Conservation (phyloP, 2,329 filamentous ascomycete species). For the Coniochaeta sp. region DNA sequence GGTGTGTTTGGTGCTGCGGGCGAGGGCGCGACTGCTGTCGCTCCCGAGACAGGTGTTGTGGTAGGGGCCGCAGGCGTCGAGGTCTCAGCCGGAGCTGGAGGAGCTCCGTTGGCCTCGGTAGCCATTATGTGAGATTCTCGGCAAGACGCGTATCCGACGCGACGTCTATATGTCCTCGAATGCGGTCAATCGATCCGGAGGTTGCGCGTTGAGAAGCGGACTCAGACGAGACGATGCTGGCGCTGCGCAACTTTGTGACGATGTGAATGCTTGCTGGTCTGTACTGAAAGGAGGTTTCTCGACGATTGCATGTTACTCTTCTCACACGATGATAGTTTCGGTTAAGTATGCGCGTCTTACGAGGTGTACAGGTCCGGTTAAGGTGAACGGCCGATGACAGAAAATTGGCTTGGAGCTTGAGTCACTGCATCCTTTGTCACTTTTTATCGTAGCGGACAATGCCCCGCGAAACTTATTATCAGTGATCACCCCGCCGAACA, state of each 20-base stretch:
- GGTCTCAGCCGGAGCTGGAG: conserved; percentile 6
- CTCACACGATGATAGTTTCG: neutral
- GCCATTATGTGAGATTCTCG: conserved; percentile 9
- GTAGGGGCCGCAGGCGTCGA: neutral
- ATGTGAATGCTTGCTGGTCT: neutral
- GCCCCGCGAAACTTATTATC: neutral
- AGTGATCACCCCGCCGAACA: neutral
- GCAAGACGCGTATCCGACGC: neutral
- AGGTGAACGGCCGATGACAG: neutral
- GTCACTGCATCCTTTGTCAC: neutral
- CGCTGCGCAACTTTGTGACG: neutral
- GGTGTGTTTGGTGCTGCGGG: conserved; percentile 20
- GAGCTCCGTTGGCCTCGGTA: conserved; percentile 10
- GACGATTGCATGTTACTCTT: neutral
- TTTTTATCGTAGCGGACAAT: neutral
- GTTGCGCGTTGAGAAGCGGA: neutral
- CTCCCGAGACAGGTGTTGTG: conserved; percentile 7
- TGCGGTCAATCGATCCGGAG: neutral
- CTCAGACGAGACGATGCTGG: neutral
- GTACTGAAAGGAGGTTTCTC: neutral
- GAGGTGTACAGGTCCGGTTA: neutral
- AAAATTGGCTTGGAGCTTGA: neutral
- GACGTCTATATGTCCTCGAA: neutral
- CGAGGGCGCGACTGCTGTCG: conserved; percentile 10
- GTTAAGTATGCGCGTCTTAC: neutral